Evolutionary conservation across 225 moss, liverwort and hornwort species (phyloP), one percentile per base, ranked within the genome.

Genomic region (Asterella californica): DNA sequence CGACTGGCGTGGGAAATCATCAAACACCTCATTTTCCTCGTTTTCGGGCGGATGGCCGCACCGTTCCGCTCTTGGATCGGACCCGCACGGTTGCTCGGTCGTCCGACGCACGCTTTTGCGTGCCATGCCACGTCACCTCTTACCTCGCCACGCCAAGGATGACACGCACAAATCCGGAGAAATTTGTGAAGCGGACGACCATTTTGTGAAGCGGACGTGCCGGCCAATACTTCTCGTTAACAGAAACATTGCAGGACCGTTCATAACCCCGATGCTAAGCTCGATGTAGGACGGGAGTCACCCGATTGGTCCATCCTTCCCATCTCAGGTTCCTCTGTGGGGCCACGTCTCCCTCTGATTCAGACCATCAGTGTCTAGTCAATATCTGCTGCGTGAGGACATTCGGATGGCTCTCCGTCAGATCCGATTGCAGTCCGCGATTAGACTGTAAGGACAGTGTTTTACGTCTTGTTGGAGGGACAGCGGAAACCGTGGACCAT

Each of bases 21-120:
- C 36, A 38, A 67, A 21, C n/a, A 61, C 32, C 67, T 67, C 67
- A 36, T 30, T 67, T 67, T 67, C 67, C 67, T 34, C 29, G 34
- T 62, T 62, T 42, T 7, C 42, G 42, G 42, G n/a, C n/a, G n/a
- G n/a, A n/a, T n/a, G n/a, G 45, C 70, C 46, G 71, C 71, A 48
- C 46, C 70, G 45, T 71, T 47, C 25, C 25, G n/a, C 24, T 71
- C 19, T n/a, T 8, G 70, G 42, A 70, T 1, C 25, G 42, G 22
- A 0, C 70, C 10, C 37, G 70, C 70, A 24, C 70, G 14, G 70
- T 70, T 70, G 70, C 70, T 70, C 42, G 42, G 70, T 70, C 70
- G 42, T 42, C 38, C 70, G 7, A 0, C 36, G 70, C 70, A 70
- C 18, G 69, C 38, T 25, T 36, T 68, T 68, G 36, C 34, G 15